Evolutionary conservation across 2,329 filamentous ascomycete genomes (phyloP), one percentile per base, ranked within the genome.

Genomic region (Ophiostoma tasmaniense): DNA sequence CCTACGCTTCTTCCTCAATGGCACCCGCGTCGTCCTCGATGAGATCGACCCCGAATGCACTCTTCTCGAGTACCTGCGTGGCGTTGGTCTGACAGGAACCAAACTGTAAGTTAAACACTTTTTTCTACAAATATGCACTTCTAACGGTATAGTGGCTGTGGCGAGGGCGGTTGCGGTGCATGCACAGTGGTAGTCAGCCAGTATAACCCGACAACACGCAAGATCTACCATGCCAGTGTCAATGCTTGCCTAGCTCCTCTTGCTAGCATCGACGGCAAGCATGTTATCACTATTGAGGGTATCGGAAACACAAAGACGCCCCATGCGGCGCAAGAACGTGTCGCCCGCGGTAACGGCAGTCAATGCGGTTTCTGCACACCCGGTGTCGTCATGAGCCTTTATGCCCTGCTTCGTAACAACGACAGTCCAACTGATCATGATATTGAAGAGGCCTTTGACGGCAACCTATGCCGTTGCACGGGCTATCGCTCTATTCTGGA

Each of bases 361-460:
- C 73, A 99, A 78, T 99, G 85, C 70, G 85, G 93, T 0, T 99
- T 99, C 80, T 99, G 95, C 76, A 98, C 95, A 0, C 95, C 95
- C 4, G 95, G 95, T 1, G 98, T 99, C 75, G 93, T 98, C 72
- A 98, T 98, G 91, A 97, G 93, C 77, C 79, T 98, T 69, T 99
- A 99, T 78, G 95, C 95, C 6, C 83, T 98, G 62, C 83, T 99
- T 39, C 86, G 95, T 70, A 98, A 98, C 75, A 90, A 93, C 73
- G 83, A 88, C 3, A 83, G 84, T 25, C 93, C 94, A 0, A 89
- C 87, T 2, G 87, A 94, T 75, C 87, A 92, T 73, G 91, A 96
- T 37, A 85, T 98, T 42, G 95, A 99, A 78, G 95, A 98, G 80
- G 93, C 94, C 0, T 98, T 98, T 75, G 95, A 99, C 77, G 95